Conservation (phyloP, 139 green algal genomes). For the Protoeuglena noctilucae region DNA sequence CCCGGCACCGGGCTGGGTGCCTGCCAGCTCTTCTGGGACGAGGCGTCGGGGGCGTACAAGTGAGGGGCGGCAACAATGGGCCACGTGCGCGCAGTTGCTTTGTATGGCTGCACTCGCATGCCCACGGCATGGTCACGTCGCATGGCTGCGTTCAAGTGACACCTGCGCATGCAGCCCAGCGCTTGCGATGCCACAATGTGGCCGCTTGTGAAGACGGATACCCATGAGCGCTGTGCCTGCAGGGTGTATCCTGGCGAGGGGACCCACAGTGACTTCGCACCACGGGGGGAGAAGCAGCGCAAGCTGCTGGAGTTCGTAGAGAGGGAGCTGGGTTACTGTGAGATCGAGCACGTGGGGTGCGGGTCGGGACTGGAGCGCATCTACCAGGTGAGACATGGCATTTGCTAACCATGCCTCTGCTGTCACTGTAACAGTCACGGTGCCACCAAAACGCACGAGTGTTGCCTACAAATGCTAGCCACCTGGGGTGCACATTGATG, state of each 20-base stretch:
- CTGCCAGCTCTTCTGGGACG: slow-evolving; percentile 72
- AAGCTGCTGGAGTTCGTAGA: slow-evolving; percentile 52
- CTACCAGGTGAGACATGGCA: slow-evolving; percentile 53
- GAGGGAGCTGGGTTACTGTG: slow-evolving; percentile 48
- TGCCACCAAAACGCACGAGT: slow-evolving; percentile 44
- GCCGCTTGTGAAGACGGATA: too few species aligned
- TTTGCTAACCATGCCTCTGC: too few species aligned
- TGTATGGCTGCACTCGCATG: too few species aligned
- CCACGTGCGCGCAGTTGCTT: too few species aligned
- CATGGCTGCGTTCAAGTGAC: too few species aligned
- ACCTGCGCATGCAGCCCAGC: too few species aligned
- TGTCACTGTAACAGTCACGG: too few species aligned
- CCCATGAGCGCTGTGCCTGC: too few species aligned
- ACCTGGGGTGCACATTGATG: background rate
- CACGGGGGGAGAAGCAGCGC: slow-evolving; percentile 65
- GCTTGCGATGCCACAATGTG: too few species aligned
- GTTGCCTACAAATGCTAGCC: slow-evolving; percentile 7
- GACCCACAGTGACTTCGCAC: slow-evolving; percentile 66
- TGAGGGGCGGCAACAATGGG: too few species aligned
- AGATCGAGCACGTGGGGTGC: slow-evolving; percentile 73
- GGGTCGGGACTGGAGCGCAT: slow-evolving; percentile 72
- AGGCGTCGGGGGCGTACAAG: too few species aligned
- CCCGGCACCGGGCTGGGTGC: slow-evolving; percentile 80
- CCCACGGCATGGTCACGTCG: too few species aligned
- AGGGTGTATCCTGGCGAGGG: slow-evolving; percentile 66